phyloP scores from a whole-genome alignment of 768 basidiomycete species.

The Podaxis sp. region DNA sequence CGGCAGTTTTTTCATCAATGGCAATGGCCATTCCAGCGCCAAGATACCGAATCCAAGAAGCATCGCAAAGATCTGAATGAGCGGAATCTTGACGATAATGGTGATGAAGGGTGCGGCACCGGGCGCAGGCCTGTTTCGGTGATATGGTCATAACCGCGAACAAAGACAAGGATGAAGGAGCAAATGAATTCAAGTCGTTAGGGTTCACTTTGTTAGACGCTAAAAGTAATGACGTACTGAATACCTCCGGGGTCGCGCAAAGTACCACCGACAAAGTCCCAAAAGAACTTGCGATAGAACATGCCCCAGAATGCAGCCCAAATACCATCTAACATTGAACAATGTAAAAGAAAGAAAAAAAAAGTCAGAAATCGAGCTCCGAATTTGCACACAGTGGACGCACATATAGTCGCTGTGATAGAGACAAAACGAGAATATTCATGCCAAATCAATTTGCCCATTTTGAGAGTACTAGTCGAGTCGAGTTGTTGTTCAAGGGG shows the following conservation, averaged over 20 bases:
- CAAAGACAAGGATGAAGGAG: not conserved
- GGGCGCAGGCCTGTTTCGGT: constrained; percentile 51
- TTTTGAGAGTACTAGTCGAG: constrained; percentile 30
- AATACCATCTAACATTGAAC: constrained; percentile 54
- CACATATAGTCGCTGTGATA: constrained; percentile 71
- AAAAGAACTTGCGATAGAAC: constrained; percentile 92
- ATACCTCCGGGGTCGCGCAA: constrained; percentile 77
- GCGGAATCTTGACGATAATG: constrained; percentile 74
- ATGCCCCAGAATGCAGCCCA: constrained; percentile 84
- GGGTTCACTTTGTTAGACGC: not conserved
- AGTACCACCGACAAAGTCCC: constrained; percentile 88
- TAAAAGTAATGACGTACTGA: constrained; percentile 51
- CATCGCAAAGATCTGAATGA: constrained; percentile 72
- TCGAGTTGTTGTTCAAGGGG: constrained; percentile 13
- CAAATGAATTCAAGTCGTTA: constrained; percentile 1
- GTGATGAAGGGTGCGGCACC: constrained; percentile 62
- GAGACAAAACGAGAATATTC: constrained; percentile 70
- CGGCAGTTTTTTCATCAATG: constrained; percentile 50
- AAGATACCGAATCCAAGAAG: constrained; percentile 58
- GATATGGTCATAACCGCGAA: not conserved
- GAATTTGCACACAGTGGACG: constrained; percentile 32
- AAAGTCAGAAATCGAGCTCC: constrained; percentile 12
- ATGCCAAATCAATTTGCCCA: constrained; percentile 86
- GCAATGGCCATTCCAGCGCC: constrained; percentile 72
- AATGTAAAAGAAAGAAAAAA: not conserved